Conservation (phyloP, 192 early-diverging fungal genomes). For the Rhizophagus clarus region DNA sequence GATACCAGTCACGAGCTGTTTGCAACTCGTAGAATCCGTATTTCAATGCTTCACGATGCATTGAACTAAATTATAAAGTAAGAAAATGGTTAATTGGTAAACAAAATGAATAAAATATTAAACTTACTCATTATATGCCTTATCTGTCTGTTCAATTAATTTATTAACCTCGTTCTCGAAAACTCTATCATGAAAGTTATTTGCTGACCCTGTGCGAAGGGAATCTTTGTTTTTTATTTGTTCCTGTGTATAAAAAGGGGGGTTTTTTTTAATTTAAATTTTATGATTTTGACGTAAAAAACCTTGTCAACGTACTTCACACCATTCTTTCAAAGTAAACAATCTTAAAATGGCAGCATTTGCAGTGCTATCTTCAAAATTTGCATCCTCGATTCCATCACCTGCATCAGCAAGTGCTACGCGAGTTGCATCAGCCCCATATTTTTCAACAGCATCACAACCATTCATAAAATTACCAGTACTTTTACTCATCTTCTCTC, state of each 20-base stretch:
- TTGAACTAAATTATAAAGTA: conserved; percentile 47
- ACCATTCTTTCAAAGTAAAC: conserved; percentile 89
- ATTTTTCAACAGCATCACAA: conserved; percentile 75
- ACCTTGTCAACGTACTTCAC: conserved; percentile 55
- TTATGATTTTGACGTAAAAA: no score
- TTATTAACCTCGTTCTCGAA: conserved; percentile 90
- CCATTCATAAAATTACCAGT: conserved; percentile 96
- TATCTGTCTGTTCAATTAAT: conserved; percentile 65
- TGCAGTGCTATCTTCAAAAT: conserved; percentile 94
- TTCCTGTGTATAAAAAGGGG: conserved; percentile 52
- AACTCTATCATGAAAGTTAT: conserved; percentile 83
- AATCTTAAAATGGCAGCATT: conserved; percentile 95
- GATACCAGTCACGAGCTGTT: conserved; percentile 85
- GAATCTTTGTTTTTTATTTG: conserved; percentile 45
- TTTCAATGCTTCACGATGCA: conserved; percentile 93
- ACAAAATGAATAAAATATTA: not conserved
- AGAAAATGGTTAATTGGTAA: not conserved
- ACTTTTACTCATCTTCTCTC: conserved; percentile 98
- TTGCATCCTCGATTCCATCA: conserved; percentile 96
- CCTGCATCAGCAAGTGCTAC: conserved; percentile 96
- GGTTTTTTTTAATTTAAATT: not conserved
- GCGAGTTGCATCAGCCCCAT: conserved; percentile 95
- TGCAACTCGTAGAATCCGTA: conserved; percentile 89
- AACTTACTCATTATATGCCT: conserved; percentile 63
- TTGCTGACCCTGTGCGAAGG: conserved; percentile 51